phyloP scores from a whole-genome alignment of 495 filamentous ascomycete species.

The Penicillium coprophilum region DNA sequence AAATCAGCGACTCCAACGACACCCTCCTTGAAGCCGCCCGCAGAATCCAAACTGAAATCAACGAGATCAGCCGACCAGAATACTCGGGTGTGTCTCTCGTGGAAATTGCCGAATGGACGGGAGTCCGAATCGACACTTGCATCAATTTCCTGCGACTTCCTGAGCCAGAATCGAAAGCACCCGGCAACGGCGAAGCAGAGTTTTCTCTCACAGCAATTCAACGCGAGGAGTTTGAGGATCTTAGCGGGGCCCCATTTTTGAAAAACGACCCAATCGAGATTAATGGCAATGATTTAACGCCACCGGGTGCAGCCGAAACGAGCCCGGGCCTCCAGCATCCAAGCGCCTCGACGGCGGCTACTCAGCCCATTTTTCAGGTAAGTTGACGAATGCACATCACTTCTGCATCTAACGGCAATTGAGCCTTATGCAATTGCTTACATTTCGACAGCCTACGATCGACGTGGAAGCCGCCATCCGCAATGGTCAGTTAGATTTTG shows the following conservation, averaged over 20 bases:
- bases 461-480: constrained; percentile 39
- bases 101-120: constrained; percentile 40
- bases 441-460: constrained; percentile 32
- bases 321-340: not conserved
- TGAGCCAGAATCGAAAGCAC: constrained; percentile 15
- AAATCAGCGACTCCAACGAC: constrained; percentile 11
- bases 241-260: constrained; percentile 5
- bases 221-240: constrained; percentile 13
- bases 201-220: constrained; percentile 18
- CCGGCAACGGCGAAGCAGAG: constrained; percentile 7
- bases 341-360: constrained; percentile 16
- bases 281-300: constrained; percentile 18
- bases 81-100: constrained; percentile 32
- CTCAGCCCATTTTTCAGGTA: constrained; percentile 22
- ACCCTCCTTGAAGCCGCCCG: constrained; percentile 27
- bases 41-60: constrained; percentile 34
- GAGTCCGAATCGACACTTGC: constrained; percentile 35
- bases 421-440: constrained; percentile 23
- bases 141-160: constrained; percentile 40
- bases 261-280: not conserved
- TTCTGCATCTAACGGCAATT: constrained; percentile 3
- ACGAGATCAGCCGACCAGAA: constrained; percentile 32
- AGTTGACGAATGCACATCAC: constrained; percentile 13
- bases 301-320: constrained; percentile 9
- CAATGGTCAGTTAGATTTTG: constrained; percentile 33